Evolutionary conservation across 345 rosid species (phyloP).

Genomic region (Hibiscus syriacus): DNA sequence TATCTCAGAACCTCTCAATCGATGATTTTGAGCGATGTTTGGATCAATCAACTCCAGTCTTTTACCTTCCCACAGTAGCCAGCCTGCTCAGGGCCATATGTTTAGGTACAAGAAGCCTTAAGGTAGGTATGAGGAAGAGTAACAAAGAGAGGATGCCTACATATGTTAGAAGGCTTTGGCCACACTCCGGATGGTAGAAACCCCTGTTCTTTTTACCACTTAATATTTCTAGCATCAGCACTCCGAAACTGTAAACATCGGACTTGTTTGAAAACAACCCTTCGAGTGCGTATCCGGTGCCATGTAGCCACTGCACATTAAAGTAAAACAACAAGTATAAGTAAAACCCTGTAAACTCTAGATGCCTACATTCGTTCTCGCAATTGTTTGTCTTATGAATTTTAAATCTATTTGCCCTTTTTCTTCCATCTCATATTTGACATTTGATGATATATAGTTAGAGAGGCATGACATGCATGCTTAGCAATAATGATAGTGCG

Average conservation of each 20-base stretch:
- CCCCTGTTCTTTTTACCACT: too few relatives aligned
- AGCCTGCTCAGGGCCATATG: constrained; percentile 26
- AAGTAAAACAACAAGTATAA: background rate
- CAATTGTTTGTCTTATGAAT: background rate
- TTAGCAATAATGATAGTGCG: background rate
- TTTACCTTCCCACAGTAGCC: constrained; percentile 37
- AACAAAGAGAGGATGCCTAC: constrained; percentile 15
- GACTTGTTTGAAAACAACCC: too few relatives aligned
- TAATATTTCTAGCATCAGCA: too few relatives aligned
- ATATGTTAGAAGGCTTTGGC: constrained; percentile 30
- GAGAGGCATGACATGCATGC: too few relatives aligned
- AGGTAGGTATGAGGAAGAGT: background rate
- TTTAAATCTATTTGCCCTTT: background rate
- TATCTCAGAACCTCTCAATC: constrained; percentile 27
- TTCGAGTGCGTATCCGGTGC: constrained; percentile 55
- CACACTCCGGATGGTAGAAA: constrained; percentile 14
- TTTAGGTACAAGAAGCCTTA: background rate
- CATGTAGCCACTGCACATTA: constrained; percentile 40
- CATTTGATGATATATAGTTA: background rate
- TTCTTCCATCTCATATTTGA: background rate
- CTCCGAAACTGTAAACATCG: too few relatives aligned
- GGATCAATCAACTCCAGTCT: constrained; percentile 30
- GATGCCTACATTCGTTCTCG: background rate
- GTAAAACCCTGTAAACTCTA: too few relatives aligned
- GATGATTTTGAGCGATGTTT: constrained; percentile 13